A percentile compares a stretch with the other conserved stretches of the same genome.
These are phyloP conservation scores for Warburgia ugandensis DNA, from an alignment of 164 flowering plant genomes.

Conservation along the genomic window DNA sequence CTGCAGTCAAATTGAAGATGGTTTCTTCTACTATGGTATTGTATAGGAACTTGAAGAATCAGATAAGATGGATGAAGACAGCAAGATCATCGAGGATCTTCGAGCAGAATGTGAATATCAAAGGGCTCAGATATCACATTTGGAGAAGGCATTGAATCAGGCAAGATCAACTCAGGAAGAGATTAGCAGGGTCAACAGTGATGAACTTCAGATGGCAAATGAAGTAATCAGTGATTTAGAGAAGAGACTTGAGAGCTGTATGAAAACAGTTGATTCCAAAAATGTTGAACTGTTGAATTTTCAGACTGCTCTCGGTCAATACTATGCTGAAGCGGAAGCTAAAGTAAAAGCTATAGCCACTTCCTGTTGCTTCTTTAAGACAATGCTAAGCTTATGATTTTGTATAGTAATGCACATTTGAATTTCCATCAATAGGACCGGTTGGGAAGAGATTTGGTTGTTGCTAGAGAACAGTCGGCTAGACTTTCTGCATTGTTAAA, in stretches of 20 bases:
- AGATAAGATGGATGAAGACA: conserved; percentile 97
- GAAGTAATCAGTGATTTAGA: conserved; percentile 65
- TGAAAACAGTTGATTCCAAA: conserved; percentile 61
- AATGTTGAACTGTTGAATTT: conserved; percentile 84
- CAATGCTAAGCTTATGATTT: background rate
- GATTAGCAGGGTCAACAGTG: conserved; percentile 29
- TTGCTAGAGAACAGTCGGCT: conserved; percentile 65
- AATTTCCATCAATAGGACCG: conserved; percentile 42
- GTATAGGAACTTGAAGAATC: conserved; percentile 91
- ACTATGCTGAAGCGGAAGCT: conserved; percentile 96
- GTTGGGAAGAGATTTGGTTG: conserved; percentile 54
- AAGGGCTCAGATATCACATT: conserved; percentile 54
- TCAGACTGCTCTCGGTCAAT: conserved; percentile 98
- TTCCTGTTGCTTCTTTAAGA: background rate
- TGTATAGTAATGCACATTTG: conserved; percentile 2
- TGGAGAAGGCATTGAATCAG: conserved; percentile 77
- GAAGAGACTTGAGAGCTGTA: conserved; percentile 49
- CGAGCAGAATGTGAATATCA: conserved; percentile 52
- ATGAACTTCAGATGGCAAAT: conserved; percentile 61
- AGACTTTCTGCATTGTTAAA: conserved; percentile 50
- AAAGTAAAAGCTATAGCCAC: conserved; percentile 41
- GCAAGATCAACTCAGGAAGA: conserved; percentile 64
- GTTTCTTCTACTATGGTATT: conserved; percentile 30
- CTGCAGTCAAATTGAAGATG: conserved; percentile 23
- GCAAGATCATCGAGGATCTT: conserved; percentile 81